Evolutionary conservation across 371 early-diverging fungal genomes (phyloP).

Genomic region (Rhizomucor miehei): DNA sequence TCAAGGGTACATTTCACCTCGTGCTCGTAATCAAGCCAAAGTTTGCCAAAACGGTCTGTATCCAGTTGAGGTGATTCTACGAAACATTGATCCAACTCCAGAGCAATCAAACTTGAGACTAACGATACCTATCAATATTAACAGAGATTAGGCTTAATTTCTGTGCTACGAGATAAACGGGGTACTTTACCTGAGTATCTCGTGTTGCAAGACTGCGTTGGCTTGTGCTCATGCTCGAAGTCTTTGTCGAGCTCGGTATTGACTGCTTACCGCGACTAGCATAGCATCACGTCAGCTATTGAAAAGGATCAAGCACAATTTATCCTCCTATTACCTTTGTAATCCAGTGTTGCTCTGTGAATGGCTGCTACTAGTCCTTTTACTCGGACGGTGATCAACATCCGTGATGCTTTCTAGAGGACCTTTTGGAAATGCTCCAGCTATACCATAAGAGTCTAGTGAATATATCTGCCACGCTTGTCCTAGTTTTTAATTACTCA

Average conservation of each 20-base stretch:
- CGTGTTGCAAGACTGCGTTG: background rate
- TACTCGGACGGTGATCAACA: no score
- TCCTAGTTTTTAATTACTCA: background rate
- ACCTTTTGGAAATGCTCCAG: background rate
- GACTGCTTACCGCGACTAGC: no score
- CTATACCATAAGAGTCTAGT: background rate
- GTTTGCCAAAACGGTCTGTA: constrained; percentile 24
- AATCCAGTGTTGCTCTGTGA: no score
- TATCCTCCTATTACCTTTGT: no score
- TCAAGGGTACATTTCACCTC: constrained; percentile 14
- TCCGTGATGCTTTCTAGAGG: no score
- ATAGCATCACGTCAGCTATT: no score
- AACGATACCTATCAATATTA: constrained; percentile 8
- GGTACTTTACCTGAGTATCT: background rate
- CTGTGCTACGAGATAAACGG: background rate
- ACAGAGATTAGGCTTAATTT: background rate
- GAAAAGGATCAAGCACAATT: no score
- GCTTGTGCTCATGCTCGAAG: background rate
- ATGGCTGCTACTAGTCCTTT: no score
- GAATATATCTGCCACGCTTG: background rate
- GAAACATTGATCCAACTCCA: constrained; percentile 12
- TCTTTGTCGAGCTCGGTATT: background rate
- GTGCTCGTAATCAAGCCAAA: constrained; percentile 21
- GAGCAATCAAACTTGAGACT: constrained; percentile 24
- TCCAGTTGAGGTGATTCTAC: constrained; percentile 1